These are phyloP conservation scores for Coemansia sp. DNA, from an alignment of 192 early-diverging fungal species.

Conservation along the genomic window DNA sequence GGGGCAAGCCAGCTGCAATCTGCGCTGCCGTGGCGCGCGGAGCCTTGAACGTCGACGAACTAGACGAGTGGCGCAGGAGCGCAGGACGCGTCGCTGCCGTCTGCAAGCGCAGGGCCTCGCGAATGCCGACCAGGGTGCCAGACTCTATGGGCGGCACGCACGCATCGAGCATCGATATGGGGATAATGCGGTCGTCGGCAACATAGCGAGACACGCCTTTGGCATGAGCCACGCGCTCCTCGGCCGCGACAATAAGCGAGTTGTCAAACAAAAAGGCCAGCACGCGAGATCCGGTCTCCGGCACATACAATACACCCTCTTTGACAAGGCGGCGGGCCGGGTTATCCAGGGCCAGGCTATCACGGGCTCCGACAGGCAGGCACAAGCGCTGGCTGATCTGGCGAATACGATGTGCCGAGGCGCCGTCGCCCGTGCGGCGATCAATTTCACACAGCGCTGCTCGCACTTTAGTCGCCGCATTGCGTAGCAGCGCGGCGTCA, in stretches of 20 bases:
- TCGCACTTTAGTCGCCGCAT: constrained; percentile 34
- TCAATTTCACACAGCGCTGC: constrained; percentile 45
- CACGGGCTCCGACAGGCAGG: constrained; percentile 40
- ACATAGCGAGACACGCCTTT: constrained; percentile 43
- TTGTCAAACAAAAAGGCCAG: constrained; percentile 57
- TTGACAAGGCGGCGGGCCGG: constrained; percentile 35
- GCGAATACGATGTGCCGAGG: constrained; percentile 36
- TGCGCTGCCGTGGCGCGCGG: neutral
- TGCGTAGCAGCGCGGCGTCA: constrained; percentile 56
- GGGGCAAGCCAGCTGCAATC: constrained; percentile 5
- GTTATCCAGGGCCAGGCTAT: constrained; percentile 48
- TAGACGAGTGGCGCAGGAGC: constrained; percentile 32
- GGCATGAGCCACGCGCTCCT: constrained; percentile 42
- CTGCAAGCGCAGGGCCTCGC: constrained; percentile 33
- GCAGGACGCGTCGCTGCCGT: constrained; percentile 5
- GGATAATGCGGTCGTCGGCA: constrained; percentile 53
- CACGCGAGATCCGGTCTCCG: constrained; percentile 30
- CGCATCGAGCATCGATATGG: constrained; percentile 54
- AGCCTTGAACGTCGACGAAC: constrained; percentile 14
- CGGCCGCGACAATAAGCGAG: constrained; percentile 49
- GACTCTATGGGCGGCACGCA: constrained; percentile 26
- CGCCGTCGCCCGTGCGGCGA: constrained; percentile 45
- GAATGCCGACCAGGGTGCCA: constrained; percentile 31
- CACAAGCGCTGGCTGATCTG: constrained; percentile 52
- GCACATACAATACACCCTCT: constrained; percentile 37